Percentiles rank a stretch among this genome's conserved stretches.
These are phyloP conservation scores for Chaetomiaceae sp. DNA, from an alignment of 2,329 filamentous ascomycete species.

Conservation along the genomic window DNA sequence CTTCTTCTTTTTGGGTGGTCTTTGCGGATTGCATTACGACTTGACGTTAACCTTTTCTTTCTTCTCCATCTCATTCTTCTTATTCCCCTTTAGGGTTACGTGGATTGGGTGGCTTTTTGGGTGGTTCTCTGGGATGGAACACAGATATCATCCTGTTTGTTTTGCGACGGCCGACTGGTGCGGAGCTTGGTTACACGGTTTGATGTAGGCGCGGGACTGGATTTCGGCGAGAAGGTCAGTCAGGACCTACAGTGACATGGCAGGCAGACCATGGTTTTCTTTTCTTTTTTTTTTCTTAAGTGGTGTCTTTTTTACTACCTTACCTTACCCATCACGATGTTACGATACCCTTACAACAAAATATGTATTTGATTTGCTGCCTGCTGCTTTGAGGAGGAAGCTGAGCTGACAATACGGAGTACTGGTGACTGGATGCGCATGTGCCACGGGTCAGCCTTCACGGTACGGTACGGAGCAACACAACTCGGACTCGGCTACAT, in stretches of 20 bases:
- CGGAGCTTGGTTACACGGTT: neutral
- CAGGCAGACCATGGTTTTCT: conserved; percentile 2
- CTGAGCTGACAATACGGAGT: too few relatives aligned
- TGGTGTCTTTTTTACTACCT: neutral
- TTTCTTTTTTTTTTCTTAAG: neutral
- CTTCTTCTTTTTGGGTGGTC: neutral
- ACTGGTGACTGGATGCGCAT: too few relatives aligned
- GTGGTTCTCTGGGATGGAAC: neutral
- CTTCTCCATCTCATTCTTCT: neutral
- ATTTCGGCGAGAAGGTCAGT: neutral
- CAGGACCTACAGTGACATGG: neutral
- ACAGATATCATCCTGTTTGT: neutral
- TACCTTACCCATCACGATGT: conserved; percentile 3
- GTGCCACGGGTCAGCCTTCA: too few relatives aligned
- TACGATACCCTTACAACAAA: conserved; percentile 12
- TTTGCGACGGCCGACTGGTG: neutral
- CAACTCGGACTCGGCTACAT: neutral
- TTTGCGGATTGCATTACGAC: conserved; percentile 10
- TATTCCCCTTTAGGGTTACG: neutral
- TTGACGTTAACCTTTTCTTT: conserved; percentile 8
- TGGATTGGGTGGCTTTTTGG: neutral
- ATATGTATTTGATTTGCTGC: neutral
- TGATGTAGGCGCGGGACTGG: conserved; percentile 8
- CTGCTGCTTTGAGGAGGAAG: neutral
- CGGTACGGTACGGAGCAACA: too few relatives aligned